Conservation (phyloP, 2,329 filamentous ascomycete genomes). For the Penicillium sp. region DNA sequence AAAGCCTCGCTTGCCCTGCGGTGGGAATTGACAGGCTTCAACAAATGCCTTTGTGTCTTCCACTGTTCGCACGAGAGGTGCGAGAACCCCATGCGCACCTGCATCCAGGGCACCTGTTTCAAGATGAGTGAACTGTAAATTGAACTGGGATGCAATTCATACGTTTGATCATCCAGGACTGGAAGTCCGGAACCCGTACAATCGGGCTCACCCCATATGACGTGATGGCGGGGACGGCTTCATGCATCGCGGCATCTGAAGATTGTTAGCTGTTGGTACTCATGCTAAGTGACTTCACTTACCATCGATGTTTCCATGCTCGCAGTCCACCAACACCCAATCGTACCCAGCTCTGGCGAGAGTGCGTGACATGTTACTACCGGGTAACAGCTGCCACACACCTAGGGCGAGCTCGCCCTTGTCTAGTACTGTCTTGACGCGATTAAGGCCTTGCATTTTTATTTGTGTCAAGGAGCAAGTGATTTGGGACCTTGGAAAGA, state of each 20-base stretch:
- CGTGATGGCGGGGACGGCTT: constrained; percentile 53
- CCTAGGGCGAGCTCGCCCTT: constrained; percentile 53
- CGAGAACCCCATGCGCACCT: constrained; percentile 61
- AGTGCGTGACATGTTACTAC: constrained; percentile 54
- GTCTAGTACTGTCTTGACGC: constrained; percentile 53
- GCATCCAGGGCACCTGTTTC: constrained; percentile 55
- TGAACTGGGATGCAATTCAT: constrained; percentile 13
- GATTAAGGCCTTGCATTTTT: constrained; percentile 56
- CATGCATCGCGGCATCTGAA: constrained; percentile 51
- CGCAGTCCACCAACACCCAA: constrained; percentile 57
- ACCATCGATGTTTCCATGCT: constrained; percentile 60
- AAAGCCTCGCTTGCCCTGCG: constrained; percentile 56
- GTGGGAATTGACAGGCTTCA: constrained; percentile 57
- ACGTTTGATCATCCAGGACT: constrained; percentile 65
- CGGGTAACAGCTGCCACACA: constrained; percentile 61
- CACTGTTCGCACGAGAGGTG: constrained; percentile 54
- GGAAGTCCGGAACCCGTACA: constrained; percentile 55
- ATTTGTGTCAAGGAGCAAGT: not conserved
- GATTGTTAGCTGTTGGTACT: not conserved
- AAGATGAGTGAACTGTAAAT: not conserved
- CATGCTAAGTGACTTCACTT: constrained; percentile 6
- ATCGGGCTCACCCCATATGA: constrained; percentile 46
- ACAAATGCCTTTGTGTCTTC: constrained; percentile 57
- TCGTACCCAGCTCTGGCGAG: constrained; percentile 57
- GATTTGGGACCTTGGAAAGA: not conserved